phyloP scores from a whole-genome alignment of 2,329 filamentous ascomycete species.

The Drechmeria coniospora region DNA sequence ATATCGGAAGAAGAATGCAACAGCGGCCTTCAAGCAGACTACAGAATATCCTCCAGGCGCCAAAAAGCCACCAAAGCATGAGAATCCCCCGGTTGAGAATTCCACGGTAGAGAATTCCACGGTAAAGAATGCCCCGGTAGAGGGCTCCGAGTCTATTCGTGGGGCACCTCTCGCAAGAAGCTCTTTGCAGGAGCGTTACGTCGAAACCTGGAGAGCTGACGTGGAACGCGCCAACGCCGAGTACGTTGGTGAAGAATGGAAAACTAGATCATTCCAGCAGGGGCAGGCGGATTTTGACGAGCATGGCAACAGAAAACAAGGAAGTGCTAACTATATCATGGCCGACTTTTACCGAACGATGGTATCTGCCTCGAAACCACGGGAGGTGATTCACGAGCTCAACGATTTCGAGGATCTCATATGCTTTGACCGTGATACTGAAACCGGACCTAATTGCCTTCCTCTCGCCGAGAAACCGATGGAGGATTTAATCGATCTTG shows the following conservation, averaged over 20 bases:
- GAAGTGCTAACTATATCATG: too few relatives aligned
- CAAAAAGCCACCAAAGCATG: neutral
- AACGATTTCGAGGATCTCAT: neutral
- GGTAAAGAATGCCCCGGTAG: too few relatives aligned
- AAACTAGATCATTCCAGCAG: neutral
- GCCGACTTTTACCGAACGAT: too few relatives aligned
- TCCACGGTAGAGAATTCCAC: too few relatives aligned
- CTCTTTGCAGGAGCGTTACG: too few relatives aligned
- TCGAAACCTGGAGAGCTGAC: neutral
- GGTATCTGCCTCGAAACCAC: neutral
- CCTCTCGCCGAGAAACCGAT: neutral
- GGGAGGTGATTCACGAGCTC: neutral
- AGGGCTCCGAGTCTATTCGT: too few relatives aligned
- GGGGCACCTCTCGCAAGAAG: too few relatives aligned
- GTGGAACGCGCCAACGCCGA: neutral
- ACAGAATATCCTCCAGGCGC: too few relatives aligned
- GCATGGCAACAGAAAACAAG: neutral
- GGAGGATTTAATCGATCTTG: neutral
- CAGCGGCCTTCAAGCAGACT: neutral
- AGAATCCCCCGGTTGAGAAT: too few relatives aligned
- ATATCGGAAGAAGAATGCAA: constrained; percentile 6
- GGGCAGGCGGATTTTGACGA: neutral
- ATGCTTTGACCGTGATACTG: neutral
- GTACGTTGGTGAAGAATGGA: neutral
- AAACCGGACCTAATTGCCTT: neutral